These are phyloP conservation scores for Heliamphora ciliata DNA, from an alignment of 179 eudicot genomes.

Conservation along the genomic window DNA sequence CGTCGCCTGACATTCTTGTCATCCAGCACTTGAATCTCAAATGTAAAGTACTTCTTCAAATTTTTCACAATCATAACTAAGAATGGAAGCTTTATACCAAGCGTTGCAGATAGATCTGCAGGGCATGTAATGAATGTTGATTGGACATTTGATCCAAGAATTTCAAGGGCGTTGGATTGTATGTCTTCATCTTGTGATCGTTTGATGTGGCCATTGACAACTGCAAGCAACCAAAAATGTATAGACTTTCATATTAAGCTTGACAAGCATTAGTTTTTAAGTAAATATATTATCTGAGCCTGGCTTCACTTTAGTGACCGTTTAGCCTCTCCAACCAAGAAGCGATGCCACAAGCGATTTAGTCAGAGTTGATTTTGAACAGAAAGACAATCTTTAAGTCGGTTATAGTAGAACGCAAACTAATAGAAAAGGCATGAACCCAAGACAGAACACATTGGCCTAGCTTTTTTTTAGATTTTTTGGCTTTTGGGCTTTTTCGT, in stretches of 20 bases:
- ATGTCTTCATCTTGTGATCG: conserved; percentile 91
- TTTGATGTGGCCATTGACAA: conserved; percentile 86
- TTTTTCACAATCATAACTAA: conserved; percentile 91
- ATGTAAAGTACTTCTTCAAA: conserved; percentile 86
- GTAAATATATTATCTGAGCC: neutral
- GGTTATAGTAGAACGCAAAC: neutral
- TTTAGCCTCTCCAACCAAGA: neutral
- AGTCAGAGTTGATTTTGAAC: neutral
- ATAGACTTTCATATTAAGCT: neutral
- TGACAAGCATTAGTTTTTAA: conserved; percentile 4
- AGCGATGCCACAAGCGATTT: neutral
- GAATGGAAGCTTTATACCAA: conserved; percentile 93
- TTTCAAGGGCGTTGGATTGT: conserved; percentile 91
- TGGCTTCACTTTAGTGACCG: neutral
- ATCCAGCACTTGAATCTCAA: conserved; percentile 97
- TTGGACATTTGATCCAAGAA: conserved; percentile 88
- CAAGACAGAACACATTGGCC: no score
- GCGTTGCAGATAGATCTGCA: conserved; percentile 94
- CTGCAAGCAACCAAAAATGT: conserved; percentile 36
- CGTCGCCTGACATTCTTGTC: conserved; percentile 99
- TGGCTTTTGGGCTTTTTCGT: no score
- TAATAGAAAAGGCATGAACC: no score
- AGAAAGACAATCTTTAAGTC: neutral
- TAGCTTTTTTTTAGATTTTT: no score
- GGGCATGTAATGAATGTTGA: conserved; percentile 94